These are phyloP conservation scores for Carex parvula DNA, from an alignment of 176 grass and related monocot genomes.

Conservation along the genomic window DNA sequence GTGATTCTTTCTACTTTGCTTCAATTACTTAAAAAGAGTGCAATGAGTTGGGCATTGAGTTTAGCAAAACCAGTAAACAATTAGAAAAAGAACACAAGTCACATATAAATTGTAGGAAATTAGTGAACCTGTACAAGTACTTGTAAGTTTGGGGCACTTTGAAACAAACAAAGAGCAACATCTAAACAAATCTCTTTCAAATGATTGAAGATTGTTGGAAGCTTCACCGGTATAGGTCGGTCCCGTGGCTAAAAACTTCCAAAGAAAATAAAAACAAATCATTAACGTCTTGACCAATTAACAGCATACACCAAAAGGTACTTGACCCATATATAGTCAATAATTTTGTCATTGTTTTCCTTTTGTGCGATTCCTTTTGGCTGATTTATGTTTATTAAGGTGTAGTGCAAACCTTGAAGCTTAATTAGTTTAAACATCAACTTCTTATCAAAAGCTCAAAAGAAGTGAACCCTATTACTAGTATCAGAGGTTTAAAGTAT, in stretches of 20 bases:
- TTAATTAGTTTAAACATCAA: neutral
- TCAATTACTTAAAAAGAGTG: no score
- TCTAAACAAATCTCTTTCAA: constrained; percentile 21
- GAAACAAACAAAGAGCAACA: constrained; percentile 21
- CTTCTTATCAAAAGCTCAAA: neutral
- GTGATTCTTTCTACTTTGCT: no score
- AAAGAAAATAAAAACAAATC: neutral
- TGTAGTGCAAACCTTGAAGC: neutral
- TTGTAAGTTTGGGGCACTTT: no score
- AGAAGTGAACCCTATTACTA: neutral
- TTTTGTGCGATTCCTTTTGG: no score
- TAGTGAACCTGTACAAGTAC: no score
- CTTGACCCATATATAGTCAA: neutral
- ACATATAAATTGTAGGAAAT: no score
- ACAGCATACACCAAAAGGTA: neutral
- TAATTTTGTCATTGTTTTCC: neutral
- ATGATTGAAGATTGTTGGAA: constrained; percentile 21
- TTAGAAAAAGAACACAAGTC: no score
- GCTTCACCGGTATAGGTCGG: neutral
- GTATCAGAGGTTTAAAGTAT: neutral
- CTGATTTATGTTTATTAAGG: neutral
- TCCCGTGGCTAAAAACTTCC: no score
- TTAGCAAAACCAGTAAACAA: no score
- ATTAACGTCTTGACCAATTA: neutral
- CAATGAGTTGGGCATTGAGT: no score